phyloP scores from a whole-genome alignment of 495 filamentous ascomycete species.

The Halenospora varia region DNA sequence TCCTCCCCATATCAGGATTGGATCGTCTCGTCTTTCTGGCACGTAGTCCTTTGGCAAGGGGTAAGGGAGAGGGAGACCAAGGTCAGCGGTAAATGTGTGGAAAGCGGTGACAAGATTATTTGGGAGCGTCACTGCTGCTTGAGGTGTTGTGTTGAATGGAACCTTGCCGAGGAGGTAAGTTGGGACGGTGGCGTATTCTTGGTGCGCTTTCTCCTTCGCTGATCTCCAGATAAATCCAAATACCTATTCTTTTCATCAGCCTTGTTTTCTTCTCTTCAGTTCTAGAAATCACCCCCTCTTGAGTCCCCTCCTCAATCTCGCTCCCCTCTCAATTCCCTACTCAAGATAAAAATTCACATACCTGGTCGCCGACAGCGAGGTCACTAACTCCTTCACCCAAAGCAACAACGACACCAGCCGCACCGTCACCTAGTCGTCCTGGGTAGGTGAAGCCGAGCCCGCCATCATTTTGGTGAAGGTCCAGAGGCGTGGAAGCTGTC shows the following conservation, averaged over 20 bases:
- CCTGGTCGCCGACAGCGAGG: conserved; percentile 34
- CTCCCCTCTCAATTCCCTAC: neutral
- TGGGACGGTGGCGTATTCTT: conserved; percentile 37
- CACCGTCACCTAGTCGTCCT: conserved; percentile 35
- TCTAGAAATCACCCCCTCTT: neutral
- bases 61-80: conserved; percentile 45
- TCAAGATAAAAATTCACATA: neutral
- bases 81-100: conserved; percentile 38
- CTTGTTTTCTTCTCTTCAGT: neutral
- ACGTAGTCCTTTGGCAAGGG: conserved; percentile 30
- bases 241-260: conserved; percentile 26
- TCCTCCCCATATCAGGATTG: conserved; percentile 52
- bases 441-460: conserved; percentile 37
- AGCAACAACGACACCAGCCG: conserved; percentile 41
- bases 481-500: conserved; percentile 49
- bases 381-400: conserved; percentile 37
- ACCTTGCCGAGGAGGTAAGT: conserved; percentile 29
- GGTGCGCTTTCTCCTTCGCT: conserved; percentile 37
- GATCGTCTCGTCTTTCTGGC: conserved; percentile 26
- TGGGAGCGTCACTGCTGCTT: conserved; percentile 45
- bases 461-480: conserved; percentile 51
- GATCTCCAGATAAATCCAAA: conserved; percentile 43
- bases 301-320: neutral
- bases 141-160: conserved; percentile 24
- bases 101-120: conserved; percentile 51